Evolutionary conservation across 345 rosid species (phyloP).

Genomic region (Theobroma cacao): DNA sequence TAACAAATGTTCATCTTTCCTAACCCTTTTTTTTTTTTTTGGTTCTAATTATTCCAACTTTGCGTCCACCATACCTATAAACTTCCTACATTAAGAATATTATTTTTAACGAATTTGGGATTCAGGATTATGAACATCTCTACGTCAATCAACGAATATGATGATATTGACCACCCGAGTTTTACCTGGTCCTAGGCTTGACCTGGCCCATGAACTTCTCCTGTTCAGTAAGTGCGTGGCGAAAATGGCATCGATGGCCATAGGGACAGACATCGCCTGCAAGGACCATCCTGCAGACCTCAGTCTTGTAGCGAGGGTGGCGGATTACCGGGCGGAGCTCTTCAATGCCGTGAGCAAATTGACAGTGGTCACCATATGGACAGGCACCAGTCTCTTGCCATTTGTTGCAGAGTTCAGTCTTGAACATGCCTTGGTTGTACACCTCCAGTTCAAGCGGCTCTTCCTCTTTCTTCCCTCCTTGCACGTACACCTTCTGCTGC

Average conservation of each 20-base stretch:
- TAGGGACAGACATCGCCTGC: constrained; percentile 75
- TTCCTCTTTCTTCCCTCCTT: constrained; percentile 30
- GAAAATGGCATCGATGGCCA: constrained; percentile 95
- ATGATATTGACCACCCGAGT: background rate
- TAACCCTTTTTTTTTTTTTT: background rate
- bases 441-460: constrained; percentile 64
- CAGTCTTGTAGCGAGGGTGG: constrained; percentile 93
- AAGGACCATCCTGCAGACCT: constrained; percentile 80
- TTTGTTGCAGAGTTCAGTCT: constrained; percentile 96
- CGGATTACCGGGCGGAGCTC: constrained; percentile 92
- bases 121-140: background rate
- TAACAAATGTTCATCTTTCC: background rate
- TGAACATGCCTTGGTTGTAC: constrained; percentile 80
- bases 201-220: constrained; percentile 30
- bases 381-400: constrained; percentile 93
- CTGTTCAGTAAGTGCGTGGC: constrained; percentile 82
- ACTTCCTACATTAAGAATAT: background rate
- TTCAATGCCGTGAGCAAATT: constrained; percentile 82
- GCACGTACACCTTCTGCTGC: constrained; percentile 35
- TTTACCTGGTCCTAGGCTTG: constrained; percentile 16
- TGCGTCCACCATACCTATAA: background rate
- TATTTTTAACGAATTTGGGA: background rate
- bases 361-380: constrained; percentile 71
- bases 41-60: background rate
- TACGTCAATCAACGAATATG: background rate